A percentile compares a stretch with the other conserved stretches of the same genome.
These are phyloP conservation scores for Suillus brevipes DNA, from an alignment of 768 basidiomycete genomes.

Conservation along the genomic window DNA sequence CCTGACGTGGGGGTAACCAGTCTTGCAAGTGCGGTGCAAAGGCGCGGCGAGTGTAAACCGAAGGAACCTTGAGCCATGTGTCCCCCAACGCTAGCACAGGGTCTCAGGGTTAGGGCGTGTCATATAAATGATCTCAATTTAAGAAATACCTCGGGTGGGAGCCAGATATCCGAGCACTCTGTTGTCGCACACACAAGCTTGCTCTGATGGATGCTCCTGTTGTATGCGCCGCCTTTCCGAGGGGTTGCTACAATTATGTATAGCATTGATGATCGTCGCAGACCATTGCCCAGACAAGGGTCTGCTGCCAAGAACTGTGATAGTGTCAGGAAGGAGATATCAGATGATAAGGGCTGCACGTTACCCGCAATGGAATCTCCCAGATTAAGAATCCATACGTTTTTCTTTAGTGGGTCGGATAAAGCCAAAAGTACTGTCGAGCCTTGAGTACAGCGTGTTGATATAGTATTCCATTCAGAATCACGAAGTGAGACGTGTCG, in stretches of 20 bases:
- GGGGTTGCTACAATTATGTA: conserved; percentile 34
- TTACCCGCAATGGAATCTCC: conserved; percentile 38
- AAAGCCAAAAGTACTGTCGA: conserved; percentile 34
- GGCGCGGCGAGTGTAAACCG: conserved; percentile 31
- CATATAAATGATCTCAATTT: background rate
- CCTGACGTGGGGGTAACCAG: conserved; percentile 21
- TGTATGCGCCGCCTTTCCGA: conserved; percentile 27
- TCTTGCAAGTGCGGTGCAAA: conserved; percentile 28
- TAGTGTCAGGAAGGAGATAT: conserved; percentile 8
- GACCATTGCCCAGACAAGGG: conserved; percentile 22
- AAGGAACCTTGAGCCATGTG: conserved; percentile 36
- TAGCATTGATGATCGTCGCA: conserved; percentile 22
- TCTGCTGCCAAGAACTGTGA: conserved; percentile 25
- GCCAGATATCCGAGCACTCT: conserved; percentile 40
- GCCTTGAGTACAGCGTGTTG: conserved; percentile 35
- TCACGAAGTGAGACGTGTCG: conserved; percentile 38
- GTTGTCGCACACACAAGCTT: conserved; percentile 28
- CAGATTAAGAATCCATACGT: conserved; percentile 36
- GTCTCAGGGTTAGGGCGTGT: conserved; percentile 14
- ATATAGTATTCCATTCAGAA: conserved; percentile 37
- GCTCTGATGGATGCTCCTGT: conserved; percentile 34
- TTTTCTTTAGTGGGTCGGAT: conserved; percentile 26
- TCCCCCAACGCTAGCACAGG: conserved; percentile 25
- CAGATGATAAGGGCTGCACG: background rate
- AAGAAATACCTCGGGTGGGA: conserved; percentile 37